Evolutionary conservation across 2,329 filamentous ascomycete genomes (phyloP).

Genomic region (Lecanosticta acicola): DNA sequence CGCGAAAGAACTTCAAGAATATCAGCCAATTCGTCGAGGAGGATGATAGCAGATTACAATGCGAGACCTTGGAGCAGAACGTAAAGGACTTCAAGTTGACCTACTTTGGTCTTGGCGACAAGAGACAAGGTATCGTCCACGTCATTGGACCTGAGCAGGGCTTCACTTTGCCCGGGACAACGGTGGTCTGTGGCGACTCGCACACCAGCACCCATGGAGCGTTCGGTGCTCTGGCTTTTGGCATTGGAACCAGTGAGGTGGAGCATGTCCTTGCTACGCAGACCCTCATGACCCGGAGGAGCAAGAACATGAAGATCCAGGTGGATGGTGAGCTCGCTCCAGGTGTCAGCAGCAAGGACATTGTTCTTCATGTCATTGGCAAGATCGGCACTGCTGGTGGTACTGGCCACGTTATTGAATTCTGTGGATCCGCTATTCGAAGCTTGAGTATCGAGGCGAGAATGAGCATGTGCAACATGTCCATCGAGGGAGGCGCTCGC

Average conservation of each 20-base stretch:
- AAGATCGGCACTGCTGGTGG: constrained; percentile 92
- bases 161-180: constrained; percentile 95
- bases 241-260: constrained; percentile 96
- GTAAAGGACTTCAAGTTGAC: constrained; percentile 94
- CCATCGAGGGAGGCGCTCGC: constrained; percentile 89
- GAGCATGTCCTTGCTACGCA: constrained; percentile 97
- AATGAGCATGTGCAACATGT: constrained; percentile 99
- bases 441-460: constrained; percentile 88
- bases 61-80: constrained; percentile 92
- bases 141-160: constrained; percentile 98
- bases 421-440: constrained; percentile 90
- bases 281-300: constrained; percentile 86
- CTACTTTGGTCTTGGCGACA: constrained; percentile 94
- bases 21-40: constrained; percentile 92
- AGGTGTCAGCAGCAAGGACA: constrained; percentile 93
- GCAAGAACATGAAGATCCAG: constrained; percentile 98
- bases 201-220: constrained; percentile 98
- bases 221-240: constrained; percentile 89
- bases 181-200: constrained; percentile 94
- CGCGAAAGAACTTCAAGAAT: constrained; percentile 88
- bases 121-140: constrained; percentile 96
- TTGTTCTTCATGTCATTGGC: constrained; percentile 88
- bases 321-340: constrained; percentile 85
- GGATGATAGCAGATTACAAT: constrained; percentile 88
- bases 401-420: constrained; percentile 92